Conservation (phyloP, 306 rosid species). For the Geum urbanum region DNA sequence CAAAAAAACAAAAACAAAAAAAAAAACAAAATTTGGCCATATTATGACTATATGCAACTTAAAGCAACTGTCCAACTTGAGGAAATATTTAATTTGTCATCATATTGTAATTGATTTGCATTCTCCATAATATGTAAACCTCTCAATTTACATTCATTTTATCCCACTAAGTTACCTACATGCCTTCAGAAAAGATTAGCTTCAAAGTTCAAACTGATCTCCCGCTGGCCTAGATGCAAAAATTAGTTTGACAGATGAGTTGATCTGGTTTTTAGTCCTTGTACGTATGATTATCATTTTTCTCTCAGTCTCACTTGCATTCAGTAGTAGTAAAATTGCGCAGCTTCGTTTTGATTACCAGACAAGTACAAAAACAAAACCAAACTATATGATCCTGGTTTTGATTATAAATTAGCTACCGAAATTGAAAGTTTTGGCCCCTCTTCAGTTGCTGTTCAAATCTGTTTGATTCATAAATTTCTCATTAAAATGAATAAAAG, state of each 20-base stretch:
- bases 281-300: not conserved
- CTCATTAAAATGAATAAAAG: not conserved
- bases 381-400: not conserved
- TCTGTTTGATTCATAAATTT: not conserved
- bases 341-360: not conserved
- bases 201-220: not conserved
- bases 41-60: not conserved
- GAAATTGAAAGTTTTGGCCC: no score
- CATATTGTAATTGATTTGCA: not conserved
- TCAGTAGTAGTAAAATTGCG: not conserved
- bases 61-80: not conserved
- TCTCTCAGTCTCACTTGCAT: not conserved
- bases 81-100: not conserved
- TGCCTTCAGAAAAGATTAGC: not conserved
- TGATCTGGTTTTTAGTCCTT: not conserved
- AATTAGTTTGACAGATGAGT: not conserved
- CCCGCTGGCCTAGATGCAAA: not conserved
- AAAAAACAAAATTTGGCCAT: no score
- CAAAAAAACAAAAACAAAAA: no score
- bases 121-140: not conserved
- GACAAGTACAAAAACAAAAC: not conserved
- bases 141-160: not conserved
- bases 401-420: not conserved
- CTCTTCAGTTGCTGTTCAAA: not conserved
- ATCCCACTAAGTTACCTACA: constrained; percentile 5